Evolutionary conservation across 176 grass and related monocot species (phyloP), one percentile per base, ranked within the genome.

Genomic region (Phragmites australis): DNA sequence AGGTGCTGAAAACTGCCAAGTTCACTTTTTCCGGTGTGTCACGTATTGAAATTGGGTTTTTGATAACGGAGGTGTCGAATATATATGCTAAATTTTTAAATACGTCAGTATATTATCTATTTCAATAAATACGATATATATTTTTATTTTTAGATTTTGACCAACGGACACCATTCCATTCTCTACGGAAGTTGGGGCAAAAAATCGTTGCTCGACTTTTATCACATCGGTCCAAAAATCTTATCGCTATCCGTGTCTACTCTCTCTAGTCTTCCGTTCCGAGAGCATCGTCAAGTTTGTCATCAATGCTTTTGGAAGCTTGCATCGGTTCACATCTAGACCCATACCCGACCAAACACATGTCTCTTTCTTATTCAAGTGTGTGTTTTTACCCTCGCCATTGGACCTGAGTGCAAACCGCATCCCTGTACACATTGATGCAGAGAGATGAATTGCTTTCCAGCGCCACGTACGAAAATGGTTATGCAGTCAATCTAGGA

Each of bases 391-490:
- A 23, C 65, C 16, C 34, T 83, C 52, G 32, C 59, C 18, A 49
- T 46, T 44, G n/a, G 68, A 90, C 37, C 73, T 70, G 59, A 49
- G 67, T 39, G 43, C 49, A 44, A 8, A 64, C 54, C 21, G 46
- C 76, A 55, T 57, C 65, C 77, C 72, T 77, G 77, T 89, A 82
- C 72, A 85, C 82, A 85, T 30, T 66, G 77, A 76, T 46, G 48
- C n/a, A 1, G 64, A 85, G 23, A 22, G 16, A 5, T 54, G 17
- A 29, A 21, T 31, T 61, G 32, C 60, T 68, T 79, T 74, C 51
- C 22, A 14, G 55, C 42, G 67, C 14, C 29, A 3, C 17, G 41
- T 32, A 50, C 49, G n/a, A 58, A 42, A 34, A 74, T n/a, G n/a
- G n/a, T n/a, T n/a, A n/a, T n/a, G n/a, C n/a, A n/a, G n/a, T n/a